phyloP scores from a whole-genome alignment of 108 stramenopile genomes.

The Bacterosira constricta region DNA sequence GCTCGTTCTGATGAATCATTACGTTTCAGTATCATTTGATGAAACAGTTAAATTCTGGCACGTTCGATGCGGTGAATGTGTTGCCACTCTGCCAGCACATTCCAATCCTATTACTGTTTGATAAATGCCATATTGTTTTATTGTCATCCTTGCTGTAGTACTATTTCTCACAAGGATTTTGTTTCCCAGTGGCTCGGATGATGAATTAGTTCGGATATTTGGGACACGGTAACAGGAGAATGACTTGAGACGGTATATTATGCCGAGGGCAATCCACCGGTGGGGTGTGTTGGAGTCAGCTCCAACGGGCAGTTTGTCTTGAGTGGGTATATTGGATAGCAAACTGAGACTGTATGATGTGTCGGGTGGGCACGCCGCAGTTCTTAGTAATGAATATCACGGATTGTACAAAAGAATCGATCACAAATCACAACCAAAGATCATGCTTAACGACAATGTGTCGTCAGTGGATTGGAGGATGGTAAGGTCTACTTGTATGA shows the following conservation, averaged over 20 bases:
- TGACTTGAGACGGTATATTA: slow-evolving; percentile 95
- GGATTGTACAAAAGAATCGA: slow-evolving; percentile 53
- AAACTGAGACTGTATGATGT: slow-evolving; percentile 82
- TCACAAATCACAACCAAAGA: too few relatives aligned
- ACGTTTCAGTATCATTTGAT: too few relatives aligned
- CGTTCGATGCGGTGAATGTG: slow-evolving; percentile 85
- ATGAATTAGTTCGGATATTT: slow-evolving; percentile 92
- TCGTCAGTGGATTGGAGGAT: slow-evolving; percentile 88
- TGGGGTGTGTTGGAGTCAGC: slow-evolving; percentile 76
- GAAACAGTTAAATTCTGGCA: slow-evolving; percentile 96
- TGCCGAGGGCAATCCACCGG: slow-evolving; percentile 88
- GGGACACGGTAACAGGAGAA: slow-evolving; percentile 92
- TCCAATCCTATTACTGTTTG: slow-evolving; percentile 96
- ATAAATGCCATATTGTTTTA: too few relatives aligned
- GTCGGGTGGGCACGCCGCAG: slow-evolving; percentile 18
- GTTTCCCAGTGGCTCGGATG: slow-evolving; percentile 81
- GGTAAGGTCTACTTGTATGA: slow-evolving; percentile 88
- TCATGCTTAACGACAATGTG: slow-evolving; percentile 61
- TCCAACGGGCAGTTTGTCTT: slow-evolving; percentile 92
- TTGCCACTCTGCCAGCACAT: slow-evolving; percentile 90
- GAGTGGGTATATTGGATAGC: slow-evolving; percentile 77
- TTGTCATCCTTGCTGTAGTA: too few relatives aligned
- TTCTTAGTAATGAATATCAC: neutral
- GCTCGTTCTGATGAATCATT: too few relatives aligned
- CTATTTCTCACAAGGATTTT: too few relatives aligned